Base-by-base conservation (phyloP, 2,329 filamentous ascomycete genomes). In the Nemania sp. region DNA sequence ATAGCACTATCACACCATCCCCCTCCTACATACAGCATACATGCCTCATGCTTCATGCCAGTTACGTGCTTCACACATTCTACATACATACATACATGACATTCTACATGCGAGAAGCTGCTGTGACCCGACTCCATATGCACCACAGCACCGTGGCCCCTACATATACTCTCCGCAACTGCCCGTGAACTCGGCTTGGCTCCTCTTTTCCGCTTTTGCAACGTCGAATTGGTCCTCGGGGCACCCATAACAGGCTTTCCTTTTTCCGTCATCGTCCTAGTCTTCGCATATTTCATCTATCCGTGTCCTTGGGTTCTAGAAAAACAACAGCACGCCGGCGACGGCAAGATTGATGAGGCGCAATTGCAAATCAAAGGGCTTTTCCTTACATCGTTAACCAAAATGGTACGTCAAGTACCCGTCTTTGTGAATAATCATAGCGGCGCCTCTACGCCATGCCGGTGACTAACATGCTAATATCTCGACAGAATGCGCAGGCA, bases 141-240 rank as follows among this genome's bases (percentile, higher is more conserved):
- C 47, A 62, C 57, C 45, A 67, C 67, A 70, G 32, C 32, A 35
- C 32, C 32, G 32, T 35, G 11, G 32, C 32, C 32, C 32, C 56
- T n/a, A 38, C n/a, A 32, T 27, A 45, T 24, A 58, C 32, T 52
- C 63, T 72, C 75, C 68, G 72, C 75, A 69, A 47, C 65, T 65
- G 73, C 70, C 75, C 75, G 75, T 68, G 64, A 64, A 68, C 69
- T 73, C 66, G 71, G 67, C 73, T 71, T 67, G 68, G 70, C 71
- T 72, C 62, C 41, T 67, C 72, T 72, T 77, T 70, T 69, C 73
- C 73, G 67, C 70, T 75, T 79, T 78, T 75, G 77, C 77, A 75
- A 73, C 73, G 70, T 76, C 70, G 68, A 73, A 70, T 69, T 70
- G 71, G 62, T 74, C 70, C 68, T 67, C 73, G 71, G 74, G 71